Base-by-base conservation (phyloP, 2,329 filamentous ascomycete genomes). In the Davidsoniella virescens region DNA sequence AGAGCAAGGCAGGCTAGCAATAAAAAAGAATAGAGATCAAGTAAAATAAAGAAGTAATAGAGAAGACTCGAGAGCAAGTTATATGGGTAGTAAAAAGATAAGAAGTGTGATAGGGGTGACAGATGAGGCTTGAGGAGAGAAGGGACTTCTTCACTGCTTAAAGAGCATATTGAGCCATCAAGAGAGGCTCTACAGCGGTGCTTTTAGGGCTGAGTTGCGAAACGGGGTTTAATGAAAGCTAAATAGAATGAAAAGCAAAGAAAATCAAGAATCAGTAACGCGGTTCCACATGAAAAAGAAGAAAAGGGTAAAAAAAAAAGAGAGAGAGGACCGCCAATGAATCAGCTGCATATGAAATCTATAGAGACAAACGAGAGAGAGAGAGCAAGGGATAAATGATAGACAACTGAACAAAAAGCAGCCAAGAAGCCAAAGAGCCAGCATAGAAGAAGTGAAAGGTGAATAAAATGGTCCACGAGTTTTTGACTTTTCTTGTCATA, bases 71-170 rank as follows among this genome's bases (percentile, higher is more conserved):
- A 33, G 12, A 33, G 29, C 29, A 33, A 33, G 29, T 9, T 9
- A 33, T 33, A 12, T 33, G 29, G 29, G 29, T 33, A 23, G 29
- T 33, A 9, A 1, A 33, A 33, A 12, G 29, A 12, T 33, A 33
- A 9, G 29, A 9, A 12, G 29, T 23, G 26, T 10, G 12, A 12
- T 33, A 9, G 29, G 12, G 8, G 26, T n/a, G n/a, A 9, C 10
- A 33, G 8, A 33, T 20, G 3, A 20, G 20, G 20, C 8, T 41
- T 5, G 39, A 9, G 39, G 39, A 78, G 67, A 57, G 80, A 76
- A 23, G 79, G 59, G 54, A 68, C 76, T 23, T 76, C 77, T 80
- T 14, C 81, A 62, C 10, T 73, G 70, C 56, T 79, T 76, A 75
- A 76, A 82, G 8, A 80, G 68, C 3, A 78, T 65, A 25, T 72